Conservation (phyloP, 352 stramenopile genomes). For the Pythium myriotylum region DNA sequence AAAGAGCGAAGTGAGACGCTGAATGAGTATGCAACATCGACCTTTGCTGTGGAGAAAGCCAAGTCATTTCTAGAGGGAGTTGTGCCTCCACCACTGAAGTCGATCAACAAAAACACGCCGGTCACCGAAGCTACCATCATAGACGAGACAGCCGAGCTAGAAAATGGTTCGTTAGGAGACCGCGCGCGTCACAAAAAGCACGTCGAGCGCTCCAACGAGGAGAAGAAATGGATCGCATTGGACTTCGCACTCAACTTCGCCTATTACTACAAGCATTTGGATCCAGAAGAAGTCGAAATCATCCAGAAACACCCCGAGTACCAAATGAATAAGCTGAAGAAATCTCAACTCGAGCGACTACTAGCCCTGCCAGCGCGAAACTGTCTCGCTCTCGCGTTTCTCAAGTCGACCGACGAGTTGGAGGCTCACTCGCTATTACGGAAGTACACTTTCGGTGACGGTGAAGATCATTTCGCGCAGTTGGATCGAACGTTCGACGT, state of each 20-base stretch:
- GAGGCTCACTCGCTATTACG: conserved; percentile 58
- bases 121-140: background rate
- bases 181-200: conserved; percentile 56
- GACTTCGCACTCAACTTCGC: conserved; percentile 67
- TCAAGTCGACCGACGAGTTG: conserved; percentile 62
- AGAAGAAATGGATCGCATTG: conserved; percentile 70
- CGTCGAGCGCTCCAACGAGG: conserved; percentile 41
- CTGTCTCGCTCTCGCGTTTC: conserved; percentile 72
- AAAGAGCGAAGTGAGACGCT: conserved; percentile 31
- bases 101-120: background rate
- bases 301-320: conserved; percentile 61
- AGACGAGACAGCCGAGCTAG: conserved; percentile 6
- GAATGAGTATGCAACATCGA: conserved; percentile 39
- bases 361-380: conserved; percentile 59
- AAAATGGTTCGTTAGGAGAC: conserved; percentile 27
- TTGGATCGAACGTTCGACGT: conserved; percentile 47
- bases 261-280: conserved; percentile 69
- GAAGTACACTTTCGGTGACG: conserved; percentile 75
- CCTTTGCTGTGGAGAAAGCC: conserved; percentile 45
- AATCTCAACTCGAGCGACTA: conserved; percentile 53
- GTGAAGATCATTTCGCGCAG: conserved; percentile 57
- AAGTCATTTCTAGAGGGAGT: conserved; percentile 30
- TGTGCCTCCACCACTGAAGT: conserved; percentile 9
- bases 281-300: conserved; percentile 55
- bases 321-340: conserved; percentile 41